Conservation (phyloP, 2,329 filamentous ascomycete species). For the Esteya vermicola region DNA sequence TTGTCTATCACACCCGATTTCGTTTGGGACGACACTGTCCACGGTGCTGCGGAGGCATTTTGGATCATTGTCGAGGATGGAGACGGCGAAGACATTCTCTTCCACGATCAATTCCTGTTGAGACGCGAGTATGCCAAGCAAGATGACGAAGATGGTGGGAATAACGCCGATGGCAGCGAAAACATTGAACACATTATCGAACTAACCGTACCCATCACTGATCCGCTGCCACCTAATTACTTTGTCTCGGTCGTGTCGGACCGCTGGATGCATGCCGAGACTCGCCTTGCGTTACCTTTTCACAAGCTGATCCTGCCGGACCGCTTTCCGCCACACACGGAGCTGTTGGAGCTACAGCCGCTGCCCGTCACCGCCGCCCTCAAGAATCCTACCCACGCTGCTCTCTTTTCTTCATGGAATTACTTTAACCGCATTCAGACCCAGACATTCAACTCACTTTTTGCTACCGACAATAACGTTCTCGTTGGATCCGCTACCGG, state of each 20-base stretch:
- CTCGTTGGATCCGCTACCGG: slow-evolving; percentile 87
- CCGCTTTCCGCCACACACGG: slow-evolving; percentile 89
- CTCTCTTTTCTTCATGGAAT: slow-evolving; percentile 69
- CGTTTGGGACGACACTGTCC: slow-evolving; percentile 82
- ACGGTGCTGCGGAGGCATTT: slow-evolving; percentile 81
- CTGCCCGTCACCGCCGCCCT: slow-evolving; percentile 75
- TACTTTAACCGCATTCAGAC: slow-evolving; percentile 97
- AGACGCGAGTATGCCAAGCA: slow-evolving; percentile 68
- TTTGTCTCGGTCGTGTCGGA: slow-evolving; percentile 93
- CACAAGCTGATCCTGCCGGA: slow-evolving; percentile 89
- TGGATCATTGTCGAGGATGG: slow-evolving; percentile 98
- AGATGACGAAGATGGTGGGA: slow-evolving; percentile 16
- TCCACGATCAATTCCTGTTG: slow-evolving; percentile 86
- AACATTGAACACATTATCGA: slow-evolving; percentile 90
- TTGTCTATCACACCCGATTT: slow-evolving; percentile 89
- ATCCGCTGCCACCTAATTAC: slow-evolving; percentile 97
- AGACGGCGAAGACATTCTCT: slow-evolving; percentile 89
- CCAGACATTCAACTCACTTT: slow-evolving; percentile 89
- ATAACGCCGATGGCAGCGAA: slow-evolving; percentile 28
- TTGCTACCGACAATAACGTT: slow-evolving; percentile 82
- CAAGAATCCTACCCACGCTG: slow-evolving; percentile 70
- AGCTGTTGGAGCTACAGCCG: slow-evolving; percentile 80
- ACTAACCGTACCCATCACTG: slow-evolving; percentile 89
- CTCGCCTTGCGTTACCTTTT: slow-evolving; percentile 83
- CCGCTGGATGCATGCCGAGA: slow-evolving; percentile 97